Evolutionary conservation across 129 eudicot species (phyloP), one percentile per base, ranked within the genome.

Genomic region (Artemisia tridentata): DNA sequence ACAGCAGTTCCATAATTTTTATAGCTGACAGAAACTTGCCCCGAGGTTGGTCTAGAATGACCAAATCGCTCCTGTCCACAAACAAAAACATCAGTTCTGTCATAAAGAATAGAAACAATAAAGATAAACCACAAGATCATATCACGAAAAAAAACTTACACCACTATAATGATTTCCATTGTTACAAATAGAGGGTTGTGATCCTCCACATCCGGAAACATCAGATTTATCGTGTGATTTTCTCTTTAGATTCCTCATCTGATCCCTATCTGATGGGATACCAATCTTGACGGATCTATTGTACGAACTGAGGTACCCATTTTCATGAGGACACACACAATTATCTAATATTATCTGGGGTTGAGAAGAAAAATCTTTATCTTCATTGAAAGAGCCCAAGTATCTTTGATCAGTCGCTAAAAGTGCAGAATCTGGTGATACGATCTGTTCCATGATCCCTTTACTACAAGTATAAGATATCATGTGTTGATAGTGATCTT

Each of bases 381-480:
- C 67, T 53, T 79, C 76, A 11, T 54, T 66, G 23, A 53, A 63
- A 59, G 86, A 82, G 5, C 93, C 88, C 78, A 88, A 68, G 23
- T 55, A 84, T 34, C 58, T 19, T 55, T n/a, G n/a, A n/a, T 91
- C 97, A 0, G 93, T 75, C 10, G 87, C 93, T 75, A 72, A 82
- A 72, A 88, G 77, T 14, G 96, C 88, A 65, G 85, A 55, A 71
- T 81, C 68, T 11, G 95, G 88, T 68, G 85, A 88, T 46, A 91
- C 95, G 13, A 83, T 81, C 25, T 80, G 82, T 20, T 80, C 67
- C 71, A 86, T 80, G 47, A 82, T 80, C 5, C 85, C 69, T 61
- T 80, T 80, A 18, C 82, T 51, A 65, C 72, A 59, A 53, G 97
- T 61, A 18, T 46, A 65, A 58, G 34, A 76, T 54, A 64, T 78